Evolutionary conservation across 225 moss, liverwort and hornwort species (phyloP).

Genomic region (Sphagnum tenellum): DNA sequence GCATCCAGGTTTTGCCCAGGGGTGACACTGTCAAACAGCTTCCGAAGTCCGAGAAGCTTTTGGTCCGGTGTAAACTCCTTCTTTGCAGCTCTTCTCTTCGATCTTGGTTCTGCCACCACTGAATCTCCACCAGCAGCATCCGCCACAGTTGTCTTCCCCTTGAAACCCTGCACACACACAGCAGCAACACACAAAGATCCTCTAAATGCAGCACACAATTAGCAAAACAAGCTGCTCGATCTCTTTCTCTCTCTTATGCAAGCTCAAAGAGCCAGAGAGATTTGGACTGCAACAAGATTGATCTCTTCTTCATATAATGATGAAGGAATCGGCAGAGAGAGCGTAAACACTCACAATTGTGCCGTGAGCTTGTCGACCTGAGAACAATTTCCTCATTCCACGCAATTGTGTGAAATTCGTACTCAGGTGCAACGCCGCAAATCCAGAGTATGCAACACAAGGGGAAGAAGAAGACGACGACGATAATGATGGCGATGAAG

Average conservation of each 20-base stretch:
- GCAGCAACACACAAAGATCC: not conserved
- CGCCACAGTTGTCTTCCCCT: constrained; percentile 14
- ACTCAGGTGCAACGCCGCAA: too few relatives aligned
- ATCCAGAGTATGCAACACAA: too few relatives aligned
- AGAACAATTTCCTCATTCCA: too few relatives aligned
- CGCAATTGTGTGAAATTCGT: too few relatives aligned
- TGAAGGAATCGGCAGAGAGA: too few relatives aligned
- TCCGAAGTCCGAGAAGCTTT: constrained; percentile 49
- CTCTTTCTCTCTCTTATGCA: not conserved
- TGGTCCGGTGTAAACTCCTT: constrained; percentile 47
- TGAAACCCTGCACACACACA: constrained; percentile 14
- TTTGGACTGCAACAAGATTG: not conserved
- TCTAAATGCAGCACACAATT: not conserved
- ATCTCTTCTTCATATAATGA: not conserved
- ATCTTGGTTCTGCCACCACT: constrained; percentile 61
- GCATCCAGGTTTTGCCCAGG: constrained; percentile 54
- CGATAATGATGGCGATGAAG: too few relatives aligned
- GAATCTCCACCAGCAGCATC: constrained; percentile 36
- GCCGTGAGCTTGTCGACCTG: too few relatives aligned
- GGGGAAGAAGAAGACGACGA: too few relatives aligned
- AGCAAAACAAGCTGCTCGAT: not conserved
- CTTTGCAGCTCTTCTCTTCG: constrained; percentile 40
- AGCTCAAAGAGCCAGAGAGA: not conserved
- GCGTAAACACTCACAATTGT: too few relatives aligned
- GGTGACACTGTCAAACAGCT: constrained; percentile 36